These are phyloP conservation scores for Phytophthora vignae DNA, from an alignment of 352 stramenopile genomes.

Conservation along the genomic window DNA sequence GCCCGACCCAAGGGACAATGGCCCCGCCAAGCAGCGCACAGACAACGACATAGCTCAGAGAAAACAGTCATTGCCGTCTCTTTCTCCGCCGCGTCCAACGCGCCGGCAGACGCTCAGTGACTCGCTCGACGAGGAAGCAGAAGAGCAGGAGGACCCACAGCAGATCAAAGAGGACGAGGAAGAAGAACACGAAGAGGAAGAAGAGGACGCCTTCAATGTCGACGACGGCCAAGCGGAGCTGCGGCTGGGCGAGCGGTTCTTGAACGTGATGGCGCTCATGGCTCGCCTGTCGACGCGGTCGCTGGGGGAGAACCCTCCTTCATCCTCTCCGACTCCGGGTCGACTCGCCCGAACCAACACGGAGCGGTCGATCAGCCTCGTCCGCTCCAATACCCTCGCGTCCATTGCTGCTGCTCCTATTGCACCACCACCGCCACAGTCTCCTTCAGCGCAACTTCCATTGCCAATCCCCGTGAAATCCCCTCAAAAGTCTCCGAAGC, in stretches of 20 bases:
- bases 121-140: background rate
- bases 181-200: background rate
- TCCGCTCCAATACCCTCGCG: slow-evolving; percentile 3
- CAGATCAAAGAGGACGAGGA: slow-evolving; percentile 3
- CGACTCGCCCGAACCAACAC: slow-evolving; percentile 6
- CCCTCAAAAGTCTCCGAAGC: slow-evolving; percentile 23
- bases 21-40: background rate
- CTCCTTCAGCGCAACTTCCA: background rate
- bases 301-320: slow-evolving; percentile 10
- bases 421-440: background rate
- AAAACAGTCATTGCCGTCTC: background rate
- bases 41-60: no score
- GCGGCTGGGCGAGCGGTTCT: slow-evolving; percentile 62
- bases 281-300: slow-evolving; percentile 43
- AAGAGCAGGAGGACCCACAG: background rate
- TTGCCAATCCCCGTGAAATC: background rate
- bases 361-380: slow-evolving; percentile 9
- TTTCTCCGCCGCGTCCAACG: slow-evolving; percentile 4
- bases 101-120: slow-evolving; percentile 6
- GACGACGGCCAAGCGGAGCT: slow-evolving; percentile 29
- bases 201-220: background rate
- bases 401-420: background rate
- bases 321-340: slow-evolving; percentile 6
- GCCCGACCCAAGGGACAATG: no score
- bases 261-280: slow-evolving; percentile 67